Evolutionary conservation across 106 monocot genomes (phyloP), one percentile per base, ranked within the genome.

Genomic region (Chionographis japonica): DNA sequence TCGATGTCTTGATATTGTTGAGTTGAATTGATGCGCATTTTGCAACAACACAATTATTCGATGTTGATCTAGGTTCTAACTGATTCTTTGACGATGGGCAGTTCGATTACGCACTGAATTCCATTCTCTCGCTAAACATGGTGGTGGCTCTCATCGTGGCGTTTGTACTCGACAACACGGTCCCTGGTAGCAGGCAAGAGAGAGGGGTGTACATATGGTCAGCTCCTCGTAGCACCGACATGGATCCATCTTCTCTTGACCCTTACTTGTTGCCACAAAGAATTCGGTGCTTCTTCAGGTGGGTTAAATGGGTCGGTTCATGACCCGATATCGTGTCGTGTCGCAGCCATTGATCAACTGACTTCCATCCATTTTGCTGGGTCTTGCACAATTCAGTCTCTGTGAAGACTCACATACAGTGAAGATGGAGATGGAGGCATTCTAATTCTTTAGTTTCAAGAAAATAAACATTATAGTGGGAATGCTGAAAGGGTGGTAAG

Each of bases 151-250:
- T 98, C 37, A 15, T 90, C 18, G 87, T 93, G 40, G 84, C 98
- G 72, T 93, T 93, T 74, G 55, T 93, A 43, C 80, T 98, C 8
- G 98, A 98, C 74, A 98, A 98, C 74, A 98, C 98, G 17, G 98
- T 98, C 36, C 98, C 98, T n/a, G 98, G 92, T 16, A 87, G 73
- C 79, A 92, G 62, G 72, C 85, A 90, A 65, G 98, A 98, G 76
- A 80, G 93, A 63, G 98, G 98, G 14, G 87, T 83, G 17, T 98
- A 98, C 75, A 98, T 92, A 64, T 98, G 98, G 98, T 90, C 91
- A 8, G 57, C 68, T 54, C 68, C 74, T 8, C 67, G 37, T 2
- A 62, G 19, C 10, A 38, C 53, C 7, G 83, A 75, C 4, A 14
- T 58, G 8, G 85, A 87, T 72, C 85, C 83, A 40, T 71, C 81